Evolutionary conservation across 306 rosid genomes (phyloP).

Genomic region (Sechiopsis laciniata): DNA sequence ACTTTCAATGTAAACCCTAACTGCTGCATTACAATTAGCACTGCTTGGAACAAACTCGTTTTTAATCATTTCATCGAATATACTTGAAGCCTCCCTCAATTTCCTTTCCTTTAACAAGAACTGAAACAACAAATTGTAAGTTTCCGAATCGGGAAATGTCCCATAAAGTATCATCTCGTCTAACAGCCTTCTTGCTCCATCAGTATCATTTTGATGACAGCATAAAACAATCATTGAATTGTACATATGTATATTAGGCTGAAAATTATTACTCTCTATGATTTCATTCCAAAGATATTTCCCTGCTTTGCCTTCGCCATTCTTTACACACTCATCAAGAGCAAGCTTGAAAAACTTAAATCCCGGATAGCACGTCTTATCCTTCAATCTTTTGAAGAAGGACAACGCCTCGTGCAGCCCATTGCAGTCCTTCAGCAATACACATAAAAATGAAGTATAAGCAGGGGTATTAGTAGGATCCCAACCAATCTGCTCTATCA

Average conservation of each 20-base stretch:
- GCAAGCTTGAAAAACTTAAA: slow-evolving; percentile 51
- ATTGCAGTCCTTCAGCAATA: slow-evolving; percentile 40
- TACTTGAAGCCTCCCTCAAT: slow-evolving; percentile 35
- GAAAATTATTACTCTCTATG: slow-evolving; percentile 27
- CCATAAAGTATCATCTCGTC: slow-evolving; percentile 54
- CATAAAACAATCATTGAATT: slow-evolving; percentile 48
- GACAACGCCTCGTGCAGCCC: slow-evolving; percentile 42
- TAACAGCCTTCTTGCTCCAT: slow-evolving; percentile 35
- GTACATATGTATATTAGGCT: slow-evolving; percentile 39
- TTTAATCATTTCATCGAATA: slow-evolving; percentile 55
- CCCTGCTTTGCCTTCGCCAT: slow-evolving; percentile 35
- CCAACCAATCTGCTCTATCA: slow-evolving; percentile 61
- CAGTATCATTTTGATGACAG: slow-evolving; percentile 32
- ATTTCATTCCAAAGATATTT: slow-evolving; percentile 50
- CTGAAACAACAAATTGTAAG: slow-evolving; percentile 47
- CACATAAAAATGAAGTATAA: slow-evolving; percentile 46
- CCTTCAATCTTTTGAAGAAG: slow-evolving; percentile 39
- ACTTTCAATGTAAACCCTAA: slow-evolving; percentile 41
- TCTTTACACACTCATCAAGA: slow-evolving; percentile 44
- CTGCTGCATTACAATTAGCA: slow-evolving; percentile 43
- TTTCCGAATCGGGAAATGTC: slow-evolving; percentile 42
- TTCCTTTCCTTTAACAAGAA: slow-evolving; percentile 43
- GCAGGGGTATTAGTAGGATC: slow-evolving; percentile 53
- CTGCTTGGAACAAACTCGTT: slow-evolving; percentile 56
- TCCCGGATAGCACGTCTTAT: slow-evolving; percentile 50